Evolutionary conservation across 352 stramenopile genomes (phyloP), one percentile per base, ranked within the genome.

Genomic region (Phytopythium cucurbitacearum): DNA sequence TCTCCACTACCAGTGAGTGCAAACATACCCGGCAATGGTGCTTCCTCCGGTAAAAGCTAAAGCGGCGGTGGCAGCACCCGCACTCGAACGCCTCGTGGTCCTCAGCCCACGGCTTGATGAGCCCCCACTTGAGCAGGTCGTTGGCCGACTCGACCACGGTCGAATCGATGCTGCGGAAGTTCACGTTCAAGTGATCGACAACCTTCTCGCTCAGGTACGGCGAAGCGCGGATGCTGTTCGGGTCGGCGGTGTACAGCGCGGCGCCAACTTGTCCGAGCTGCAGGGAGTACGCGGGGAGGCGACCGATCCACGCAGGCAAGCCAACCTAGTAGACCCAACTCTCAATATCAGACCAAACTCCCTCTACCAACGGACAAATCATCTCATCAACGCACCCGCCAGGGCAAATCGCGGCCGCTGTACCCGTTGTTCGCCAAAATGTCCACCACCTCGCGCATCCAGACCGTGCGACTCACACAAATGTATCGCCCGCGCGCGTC

Each of bases 371-470:
- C 12, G 40, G 1, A 6, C 8, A 47, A 21, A 0, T 4, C 32
- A 41, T 38, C 1, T 15, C 3, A 43, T 8, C 9, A 36, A 59
- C 54, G 11, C 45, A 88, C 79, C 36, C 76, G 73, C 78, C 83
- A 91, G 3, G 85, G 85, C n/a, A 95, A 65, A 66, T 94, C 83
- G 33, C 85, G 77, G 0, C 85, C 85, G 64, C 85, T 95, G 65
- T 85, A 94, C 4, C 85, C 85, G 60, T 95, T 93, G 41, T 71
- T 78, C 2, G 83, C 66, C 9, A 95, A 60, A n/a, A 84, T 87
- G 40, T 95, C 83, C 4, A 95, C 85, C 44, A 95, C 80, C 16
- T 95, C 85, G 52, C 91, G 92, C 80, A 95, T 89, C 83, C 81
- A 95, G 3, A 95, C 69, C 1, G 58, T 91, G 42, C 69, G 75